Evolutionary conservation across 2,329 filamentous ascomycete species (phyloP).

Genomic region (Sarocladium kiliense): DNA sequence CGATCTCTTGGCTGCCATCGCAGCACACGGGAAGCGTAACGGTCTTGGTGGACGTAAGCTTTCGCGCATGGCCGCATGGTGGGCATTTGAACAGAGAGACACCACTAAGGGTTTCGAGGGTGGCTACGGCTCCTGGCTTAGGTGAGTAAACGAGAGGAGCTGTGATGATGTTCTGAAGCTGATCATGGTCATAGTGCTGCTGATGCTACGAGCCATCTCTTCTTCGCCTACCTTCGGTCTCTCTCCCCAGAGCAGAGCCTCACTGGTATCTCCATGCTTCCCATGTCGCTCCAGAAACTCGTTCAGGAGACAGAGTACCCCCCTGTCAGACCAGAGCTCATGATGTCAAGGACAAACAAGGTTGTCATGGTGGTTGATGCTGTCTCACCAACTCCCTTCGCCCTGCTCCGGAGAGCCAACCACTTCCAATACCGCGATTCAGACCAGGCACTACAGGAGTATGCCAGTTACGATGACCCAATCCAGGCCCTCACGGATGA

Average conservation of each 20-base stretch:
- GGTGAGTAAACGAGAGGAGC: constrained; percentile 40
- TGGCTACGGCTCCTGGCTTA: constrained; percentile 84
- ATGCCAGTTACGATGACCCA: constrained; percentile 85
- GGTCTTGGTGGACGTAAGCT: constrained; percentile 90
- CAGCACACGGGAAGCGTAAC: constrained; percentile 89
- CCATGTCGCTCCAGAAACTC: constrained; percentile 84
- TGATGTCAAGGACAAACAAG: constrained; percentile 77
- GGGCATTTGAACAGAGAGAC: constrained; percentile 92
- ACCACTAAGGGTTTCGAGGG: constrained; percentile 88
- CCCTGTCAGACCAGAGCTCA: constrained; percentile 68
- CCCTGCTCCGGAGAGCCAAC: constrained; percentile 81
- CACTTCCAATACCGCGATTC: constrained; percentile 94
- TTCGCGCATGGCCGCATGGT: constrained; percentile 94
- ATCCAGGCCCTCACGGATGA: constrained; percentile 86
- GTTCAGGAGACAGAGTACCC: constrained; percentile 93
- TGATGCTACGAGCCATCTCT: constrained; percentile 92
- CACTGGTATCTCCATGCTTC: constrained; percentile 78
- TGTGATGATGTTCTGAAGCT: not conserved
- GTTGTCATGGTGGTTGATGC: constrained; percentile 96
- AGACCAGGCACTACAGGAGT: constrained; percentile 77
- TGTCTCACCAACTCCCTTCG: constrained; percentile 91
- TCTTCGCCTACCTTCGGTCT: constrained; percentile 94
- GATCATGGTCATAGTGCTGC: constrained; percentile 58
- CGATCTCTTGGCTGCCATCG: constrained; percentile 83
- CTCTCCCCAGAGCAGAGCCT: constrained; percentile 74